Percentiles rank a stretch among this genome's conserved stretches.
Evolutionary conservation across 2,329 filamentous ascomycete genomes (phyloP).

Genomic region (Exserohilum rostratum): DNA sequence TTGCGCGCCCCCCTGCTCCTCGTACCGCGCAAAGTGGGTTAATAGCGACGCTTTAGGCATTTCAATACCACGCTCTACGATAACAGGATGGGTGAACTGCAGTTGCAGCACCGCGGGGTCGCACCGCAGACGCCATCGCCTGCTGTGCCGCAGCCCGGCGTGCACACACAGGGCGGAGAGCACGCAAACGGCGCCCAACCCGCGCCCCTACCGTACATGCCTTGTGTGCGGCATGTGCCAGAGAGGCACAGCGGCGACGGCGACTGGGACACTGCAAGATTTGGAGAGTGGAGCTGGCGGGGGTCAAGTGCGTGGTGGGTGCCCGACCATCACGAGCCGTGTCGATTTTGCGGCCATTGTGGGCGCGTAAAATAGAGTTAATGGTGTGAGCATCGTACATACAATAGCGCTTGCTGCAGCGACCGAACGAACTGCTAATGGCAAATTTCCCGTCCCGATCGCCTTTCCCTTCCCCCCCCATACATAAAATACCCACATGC

Average conservation of each 20-base stretch:
- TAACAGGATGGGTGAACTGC: conserved; percentile 9
- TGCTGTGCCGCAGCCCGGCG: not conserved
- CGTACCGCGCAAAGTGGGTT: conserved; percentile 14
- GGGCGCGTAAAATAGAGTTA: conserved; percentile 34
- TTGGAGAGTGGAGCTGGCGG: no score
- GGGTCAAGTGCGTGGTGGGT: not conserved
- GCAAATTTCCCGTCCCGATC: conserved; percentile 1
- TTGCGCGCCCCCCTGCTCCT: conserved; percentile 18
- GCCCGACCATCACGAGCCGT: conserved; percentile 11
- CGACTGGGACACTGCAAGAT: no score
- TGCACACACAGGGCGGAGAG: no score
- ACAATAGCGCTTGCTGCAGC: conserved; percentile 24
- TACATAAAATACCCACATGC: conserved; percentile 5
- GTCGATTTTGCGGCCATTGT: conserved; percentile 27
- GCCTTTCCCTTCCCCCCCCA: conserved; percentile 3
- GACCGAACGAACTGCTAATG: conserved; percentile 3
- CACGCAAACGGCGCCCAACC: no score
- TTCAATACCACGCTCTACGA: conserved; percentile 17
- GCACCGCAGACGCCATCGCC: conserved; percentile 10
- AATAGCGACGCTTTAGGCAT: conserved; percentile 22
- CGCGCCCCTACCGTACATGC: no score
- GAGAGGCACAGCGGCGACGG: no score
- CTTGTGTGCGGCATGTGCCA: no score
- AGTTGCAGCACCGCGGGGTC: conserved; percentile 4
- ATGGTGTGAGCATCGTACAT: conserved; percentile 30